Conservation (phyloP, 495 filamentous ascomycete species). For the Penicillium parvum region DNA sequence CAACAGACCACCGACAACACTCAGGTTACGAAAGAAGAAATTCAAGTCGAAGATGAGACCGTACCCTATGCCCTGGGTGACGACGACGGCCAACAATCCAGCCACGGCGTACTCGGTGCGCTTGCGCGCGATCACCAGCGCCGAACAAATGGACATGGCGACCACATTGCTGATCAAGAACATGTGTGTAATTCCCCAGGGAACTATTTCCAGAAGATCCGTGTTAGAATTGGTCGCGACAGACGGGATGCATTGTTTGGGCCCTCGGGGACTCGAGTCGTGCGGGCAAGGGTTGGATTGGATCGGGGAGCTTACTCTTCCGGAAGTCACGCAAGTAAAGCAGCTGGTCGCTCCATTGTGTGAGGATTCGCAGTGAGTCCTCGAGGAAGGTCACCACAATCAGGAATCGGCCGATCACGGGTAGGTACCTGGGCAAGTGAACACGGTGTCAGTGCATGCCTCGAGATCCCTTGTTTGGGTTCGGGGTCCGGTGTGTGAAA, state of each 20-base stretch:
- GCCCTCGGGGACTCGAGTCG: neutral
- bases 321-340: slow-evolving; percentile 89
- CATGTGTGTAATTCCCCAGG: slow-evolving; percentile 81
- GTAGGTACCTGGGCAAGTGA: slow-evolving; percentile 66
- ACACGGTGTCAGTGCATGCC: slow-evolving; percentile 33
- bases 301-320: slow-evolving; percentile 64
- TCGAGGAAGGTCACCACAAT: slow-evolving; percentile 99
- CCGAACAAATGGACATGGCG: slow-evolving; percentile 79
- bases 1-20: slow-evolving; percentile 90
- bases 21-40: slow-evolving; percentile 98
- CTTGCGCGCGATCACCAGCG: slow-evolving; percentile 84
- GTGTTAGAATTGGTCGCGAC: slow-evolving; percentile 14
- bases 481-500: neutral
- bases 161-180: slow-evolving; percentile 91
- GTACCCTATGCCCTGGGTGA: slow-evolving; percentile 96
- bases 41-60: slow-evolving; percentile 98
- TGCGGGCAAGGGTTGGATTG: slow-evolving; percentile 1
- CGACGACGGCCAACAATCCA: slow-evolving; percentile 83
- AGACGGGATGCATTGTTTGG: neutral
- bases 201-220: slow-evolving; percentile 54
- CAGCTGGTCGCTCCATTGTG: slow-evolving; percentile 96
- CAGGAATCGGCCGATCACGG: slow-evolving; percentile 91
- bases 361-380: slow-evolving; percentile 91
- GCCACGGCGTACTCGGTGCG: slow-evolving; percentile 87
- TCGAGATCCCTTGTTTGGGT: slow-evolving; percentile 22